These are phyloP conservation scores for Gloeophyllum trabeum DNA, from an alignment of 768 basidiomycete species.

Conservation along the genomic window DNA sequence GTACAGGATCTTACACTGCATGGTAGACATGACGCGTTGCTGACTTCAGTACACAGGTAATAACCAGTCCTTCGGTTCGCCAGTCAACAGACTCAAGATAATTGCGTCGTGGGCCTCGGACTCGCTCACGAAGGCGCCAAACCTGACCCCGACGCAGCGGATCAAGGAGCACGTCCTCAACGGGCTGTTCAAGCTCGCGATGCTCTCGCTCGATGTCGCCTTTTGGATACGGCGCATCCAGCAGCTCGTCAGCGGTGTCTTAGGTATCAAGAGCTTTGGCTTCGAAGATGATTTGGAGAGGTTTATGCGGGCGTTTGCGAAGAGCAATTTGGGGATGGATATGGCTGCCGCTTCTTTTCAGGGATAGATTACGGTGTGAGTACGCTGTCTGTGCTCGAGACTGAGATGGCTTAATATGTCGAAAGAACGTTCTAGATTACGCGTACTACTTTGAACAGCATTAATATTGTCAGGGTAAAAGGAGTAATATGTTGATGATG, in stretches of 20 bases:
- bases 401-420: no score
- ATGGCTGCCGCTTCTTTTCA: conserved; percentile 45
- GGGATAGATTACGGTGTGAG: no score
- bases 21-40: no score
- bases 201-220: conserved; percentile 58
- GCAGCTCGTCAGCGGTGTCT: conserved; percentile 30
- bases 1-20: no score
- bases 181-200: conserved; percentile 48
- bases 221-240: conserved; percentile 55
- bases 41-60: conserved; percentile 53
- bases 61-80: conserved; percentile 76
- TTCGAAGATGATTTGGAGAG: conserved; percentile 81
- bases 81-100: conserved; percentile 85
- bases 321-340: conserved; percentile 70
- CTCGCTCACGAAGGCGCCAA: conserved; percentile 37
- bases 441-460: no score
- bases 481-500: no score
- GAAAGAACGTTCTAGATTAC: no score
- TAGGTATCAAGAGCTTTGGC: conserved; percentile 36
- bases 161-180: conserved; percentile 45
- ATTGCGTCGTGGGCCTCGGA: conserved; percentile 75
- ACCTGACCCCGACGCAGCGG: conserved; percentile 29
- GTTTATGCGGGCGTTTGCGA: conserved; percentile 66
- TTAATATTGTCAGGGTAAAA: no score
- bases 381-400: no score